Conservation (phyloP, 305 asterid genomes). For the Striga hermonthica region DNA sequence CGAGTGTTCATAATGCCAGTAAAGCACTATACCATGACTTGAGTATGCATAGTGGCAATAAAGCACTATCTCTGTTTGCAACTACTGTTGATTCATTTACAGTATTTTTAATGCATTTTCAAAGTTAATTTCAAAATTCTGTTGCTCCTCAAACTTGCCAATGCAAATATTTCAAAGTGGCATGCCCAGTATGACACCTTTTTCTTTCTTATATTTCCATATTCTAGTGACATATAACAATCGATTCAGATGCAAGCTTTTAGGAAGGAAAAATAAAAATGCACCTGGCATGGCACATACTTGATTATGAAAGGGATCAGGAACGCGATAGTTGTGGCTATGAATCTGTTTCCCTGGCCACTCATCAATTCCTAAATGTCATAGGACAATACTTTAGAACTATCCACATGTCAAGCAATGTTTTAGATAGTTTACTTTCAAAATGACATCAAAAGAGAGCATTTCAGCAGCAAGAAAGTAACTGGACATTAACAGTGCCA, state of each 20-base stretch:
- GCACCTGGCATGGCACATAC: slow-evolving; percentile 53
- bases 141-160: no score
- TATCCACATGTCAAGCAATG: neutral
- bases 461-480: slow-evolving; percentile 1
- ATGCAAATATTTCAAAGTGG: no score
- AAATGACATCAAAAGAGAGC: slow-evolving; percentile 6
- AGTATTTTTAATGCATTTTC: neutral
- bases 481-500: neutral
- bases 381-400: slow-evolving; percentile 18
- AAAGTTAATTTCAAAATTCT: no score
- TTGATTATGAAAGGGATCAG: slow-evolving; percentile 73
- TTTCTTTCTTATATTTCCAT: neutral
- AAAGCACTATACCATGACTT: no score
- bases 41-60: neutral
- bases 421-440: slow-evolving; percentile 1
- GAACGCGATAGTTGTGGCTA: slow-evolving; percentile 91
- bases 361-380: slow-evolving; percentile 61
- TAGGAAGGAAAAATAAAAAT: slow-evolving; percentile 11
- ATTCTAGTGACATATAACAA: neutral
- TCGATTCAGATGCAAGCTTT: neutral
- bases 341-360: slow-evolving; percentile 98
- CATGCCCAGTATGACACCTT: neutral
- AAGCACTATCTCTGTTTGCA: neutral
- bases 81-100: neutral
- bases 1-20: neutral